Percentiles rank a stretch among this genome's conserved stretches.
phyloP scores from a whole-genome alignment of 2,329 filamentous ascomycete species.

The Neopestalotiopsis clavispora region DNA sequence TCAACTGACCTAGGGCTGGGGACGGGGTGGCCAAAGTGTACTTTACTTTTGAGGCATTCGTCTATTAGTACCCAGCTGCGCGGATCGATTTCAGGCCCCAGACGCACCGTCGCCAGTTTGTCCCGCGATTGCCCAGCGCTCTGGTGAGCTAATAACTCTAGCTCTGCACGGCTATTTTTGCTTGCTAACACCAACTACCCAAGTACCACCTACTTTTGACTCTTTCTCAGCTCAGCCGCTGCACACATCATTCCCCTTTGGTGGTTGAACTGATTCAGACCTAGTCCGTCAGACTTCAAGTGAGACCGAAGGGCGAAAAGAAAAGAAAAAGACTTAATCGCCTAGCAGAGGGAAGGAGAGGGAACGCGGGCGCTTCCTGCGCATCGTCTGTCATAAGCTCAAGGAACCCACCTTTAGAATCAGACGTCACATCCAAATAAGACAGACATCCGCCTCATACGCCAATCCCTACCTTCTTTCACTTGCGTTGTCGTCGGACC shows the following conservation, averaged over 20 bases:
- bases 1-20: neutral
- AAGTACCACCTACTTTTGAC: neutral
- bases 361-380: slow-evolving; percentile 5
- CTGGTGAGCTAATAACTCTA: neutral
- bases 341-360: neutral
- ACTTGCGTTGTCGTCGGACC: neutral
- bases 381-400: neutral
- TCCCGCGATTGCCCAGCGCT: neutral
- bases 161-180: neutral
- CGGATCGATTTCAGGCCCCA: neutral
- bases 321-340: neutral
- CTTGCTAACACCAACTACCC: neutral
- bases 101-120: neutral
- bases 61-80: neutral
- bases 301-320: neutral
- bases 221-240: neutral
- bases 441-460: slow-evolving; percentile 12
- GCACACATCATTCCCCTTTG: neutral
- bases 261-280: neutral
- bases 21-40: neutral
- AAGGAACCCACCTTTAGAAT: neutral
- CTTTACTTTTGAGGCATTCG: neutral
- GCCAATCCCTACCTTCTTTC: slow-evolving; percentile 8
- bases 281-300: neutral
- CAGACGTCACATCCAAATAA: slow-evolving; percentile 17